Evolutionary conservation across 73 alveolate genomes (phyloP), one percentile per base, ranked within the genome.

Genomic region (Paramecium primaurelia): DNA sequence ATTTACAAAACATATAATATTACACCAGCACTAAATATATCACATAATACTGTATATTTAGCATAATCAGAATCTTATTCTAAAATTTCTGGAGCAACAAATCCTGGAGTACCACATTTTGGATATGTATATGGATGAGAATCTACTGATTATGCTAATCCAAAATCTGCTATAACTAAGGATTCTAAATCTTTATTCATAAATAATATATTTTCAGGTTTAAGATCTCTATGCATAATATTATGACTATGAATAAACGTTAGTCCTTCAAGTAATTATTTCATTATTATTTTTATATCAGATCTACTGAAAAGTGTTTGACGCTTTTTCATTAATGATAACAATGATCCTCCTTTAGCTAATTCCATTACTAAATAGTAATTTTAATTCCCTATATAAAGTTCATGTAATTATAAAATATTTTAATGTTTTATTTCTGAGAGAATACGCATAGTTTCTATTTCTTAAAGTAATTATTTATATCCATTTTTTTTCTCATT

Each of bases 171-270:
- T 51, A 96, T 93, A 71, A 95, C 96, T 1, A 97, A 34, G 8
- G 85, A 51, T 8, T 51, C 93, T 12, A 58, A 86, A 22, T 98
- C 98, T 8, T 94, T 88, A 44, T 75, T 77, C 45, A 93, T 51
- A 38, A 97, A 60, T 60, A 96, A 83, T 58, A 97, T 75, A 92
- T 97, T 96, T 32, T 97, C 98, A 5, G 99, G 97, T 59, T 95
- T 97, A 37, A 97, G 71, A 93, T 97, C 99, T 95, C 99, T 86
- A 89, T 97, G 99, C 96, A 97, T 96, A 1, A 97, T 88, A 42
- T 80, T 86, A 85, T 92, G 93, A 3, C 77, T 86, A 92, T 96
- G 99, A 37, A 96, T 86, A 94, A 59, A 97, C 54, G 95, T 93
- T 32, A 97, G 38, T 18, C 99, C 99, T 83, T 86, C 94, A 30